A percentile compares a stretch with the other conserved stretches of the same genome.
Evolutionary conservation across 2,329 filamentous ascomycete genomes (phyloP).

Genomic region (Simplicillium sp.): DNA sequence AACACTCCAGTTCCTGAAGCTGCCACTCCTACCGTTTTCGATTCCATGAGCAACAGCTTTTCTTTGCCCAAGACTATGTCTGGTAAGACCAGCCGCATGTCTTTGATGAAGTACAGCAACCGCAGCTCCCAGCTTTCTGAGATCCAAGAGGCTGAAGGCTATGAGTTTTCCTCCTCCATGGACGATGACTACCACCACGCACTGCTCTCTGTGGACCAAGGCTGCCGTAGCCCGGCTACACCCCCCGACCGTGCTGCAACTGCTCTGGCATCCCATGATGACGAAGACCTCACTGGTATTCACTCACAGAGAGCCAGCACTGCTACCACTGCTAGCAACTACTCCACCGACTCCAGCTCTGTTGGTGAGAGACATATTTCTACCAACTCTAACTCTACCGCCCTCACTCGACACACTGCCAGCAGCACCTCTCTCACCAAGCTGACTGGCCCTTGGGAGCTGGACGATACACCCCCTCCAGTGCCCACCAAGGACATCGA

Average conservation of each 20-base stretch:
- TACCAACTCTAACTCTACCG: conserved; percentile 42
- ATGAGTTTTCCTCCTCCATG: conserved; percentile 51
- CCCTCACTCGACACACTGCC: conserved; percentile 42
- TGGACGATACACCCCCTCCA: conserved; percentile 19
- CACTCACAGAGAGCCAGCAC: conserved; percentile 41
- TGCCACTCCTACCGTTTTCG: conserved; percentile 27
- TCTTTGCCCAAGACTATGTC: conserved; percentile 23
- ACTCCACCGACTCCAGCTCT: conserved; percentile 36
- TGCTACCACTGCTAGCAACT: conserved; percentile 42
- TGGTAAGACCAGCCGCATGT: conserved; percentile 15
- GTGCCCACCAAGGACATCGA: conserved; percentile 4
- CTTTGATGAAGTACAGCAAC: conserved; percentile 23
- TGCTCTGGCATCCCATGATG: conserved; percentile 20
- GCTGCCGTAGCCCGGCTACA: no score
- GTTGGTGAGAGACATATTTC: conserved; percentile 44
- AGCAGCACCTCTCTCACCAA: conserved; percentile 38
- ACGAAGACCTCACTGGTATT: conserved; percentile 12
- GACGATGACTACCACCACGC: no score
- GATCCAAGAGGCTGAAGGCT: conserved; percentile 50
- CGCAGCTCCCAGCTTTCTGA: conserved; percentile 39
- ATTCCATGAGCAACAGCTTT: conserved; percentile 36
- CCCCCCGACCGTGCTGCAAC: no score
- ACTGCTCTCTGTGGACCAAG: no score
- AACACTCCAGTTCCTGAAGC: conserved; percentile 30
- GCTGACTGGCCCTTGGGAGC: conserved; percentile 16